These are phyloP conservation scores for Gleditsia sinensis DNA, from an alignment of 306 rosid species.

Conservation along the genomic window DNA sequence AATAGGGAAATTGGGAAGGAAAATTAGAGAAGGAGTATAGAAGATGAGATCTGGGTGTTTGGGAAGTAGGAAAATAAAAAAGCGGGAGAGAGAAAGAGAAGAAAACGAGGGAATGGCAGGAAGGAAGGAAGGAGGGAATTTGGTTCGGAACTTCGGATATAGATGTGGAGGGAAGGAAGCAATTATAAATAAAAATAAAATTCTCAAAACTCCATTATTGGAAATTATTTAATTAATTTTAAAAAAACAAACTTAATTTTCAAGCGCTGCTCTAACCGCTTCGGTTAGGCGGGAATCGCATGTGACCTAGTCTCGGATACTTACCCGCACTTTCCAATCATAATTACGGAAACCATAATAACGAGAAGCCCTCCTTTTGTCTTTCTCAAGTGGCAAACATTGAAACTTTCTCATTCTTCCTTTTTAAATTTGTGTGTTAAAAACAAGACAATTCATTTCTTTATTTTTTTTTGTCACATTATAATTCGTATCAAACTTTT, in stretches of 20 bases:
- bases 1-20: slow-evolving; percentile 22
- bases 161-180: slow-evolving; percentile 93
- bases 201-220: not conserved
- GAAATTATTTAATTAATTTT: not conserved
- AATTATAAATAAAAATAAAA: slow-evolving; percentile 27
- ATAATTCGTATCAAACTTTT: not conserved
- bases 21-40: not conserved
- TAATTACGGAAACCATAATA: not conserved
- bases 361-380: not conserved
- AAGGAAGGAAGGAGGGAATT: slow-evolving; percentile 76
- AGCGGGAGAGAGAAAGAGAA: slow-evolving; percentile 71
- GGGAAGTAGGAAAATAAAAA: slow-evolving; percentile 55
- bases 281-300: slow-evolving; percentile 25
- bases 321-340: not conserved
- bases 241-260: not conserved
- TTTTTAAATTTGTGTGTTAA: no score
- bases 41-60: slow-evolving; percentile 58
- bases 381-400: not conserved
- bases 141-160: slow-evolving; percentile 97
- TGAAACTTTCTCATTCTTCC: no score
- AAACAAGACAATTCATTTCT: not conserved
- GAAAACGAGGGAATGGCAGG: slow-evolving; percentile 77
- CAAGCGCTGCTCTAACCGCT: not conserved
- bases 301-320: not conserved
- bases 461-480: not conserved